phyloP scores from a whole-genome alignment of 2,329 filamentous ascomycete genomes.

The Fusarium fujikuroi region DNA sequence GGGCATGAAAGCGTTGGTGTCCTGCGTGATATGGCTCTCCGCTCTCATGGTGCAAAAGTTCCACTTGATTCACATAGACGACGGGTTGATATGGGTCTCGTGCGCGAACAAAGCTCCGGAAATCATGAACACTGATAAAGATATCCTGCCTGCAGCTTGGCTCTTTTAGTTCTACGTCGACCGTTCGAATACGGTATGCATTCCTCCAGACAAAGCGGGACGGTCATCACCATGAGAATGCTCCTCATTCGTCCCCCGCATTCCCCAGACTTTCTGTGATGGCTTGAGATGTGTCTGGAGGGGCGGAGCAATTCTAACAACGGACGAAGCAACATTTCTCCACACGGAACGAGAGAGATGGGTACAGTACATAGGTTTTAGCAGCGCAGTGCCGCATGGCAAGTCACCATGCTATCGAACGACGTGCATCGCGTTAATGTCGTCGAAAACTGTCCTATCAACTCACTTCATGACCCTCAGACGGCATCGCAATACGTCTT shows the following conservation, averaged over 20 bases:
- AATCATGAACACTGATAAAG: slow-evolving; percentile 16
- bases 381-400: background rate
- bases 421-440: slow-evolving; percentile 5
- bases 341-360: slow-evolving; percentile 25
- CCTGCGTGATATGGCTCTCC: slow-evolving; percentile 30
- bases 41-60: slow-evolving; percentile 36
- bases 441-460: slow-evolving; percentile 9
- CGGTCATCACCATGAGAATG: slow-evolving; percentile 10
- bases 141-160: slow-evolving; percentile 16
- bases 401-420: slow-evolving; percentile 10
- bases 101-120: slow-evolving; percentile 19
- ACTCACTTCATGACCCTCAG: background rate
- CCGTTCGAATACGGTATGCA: slow-evolving; percentile 12
- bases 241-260: slow-evolving; percentile 29
- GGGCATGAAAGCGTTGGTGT: slow-evolving; percentile 3
- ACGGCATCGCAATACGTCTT: background rate
- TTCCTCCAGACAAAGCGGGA: slow-evolving; percentile 4
- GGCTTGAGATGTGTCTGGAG: slow-evolving; percentile 4
- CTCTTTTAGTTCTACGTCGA: slow-evolving; percentile 18
- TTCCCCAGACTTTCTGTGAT: slow-evolving; percentile 36
- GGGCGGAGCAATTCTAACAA: slow-evolving; percentile 15
- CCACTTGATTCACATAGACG: slow-evolving; percentile 22
- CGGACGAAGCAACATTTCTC: slow-evolving; percentile 5
- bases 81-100: slow-evolving; percentile 20
- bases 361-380: background rate